A percentile compares a stretch with the other conserved stretches of the same genome.
Evolutionary conservation across 148 eudicot genomes (phyloP).

Genomic region (Camellia sinensis): DNA sequence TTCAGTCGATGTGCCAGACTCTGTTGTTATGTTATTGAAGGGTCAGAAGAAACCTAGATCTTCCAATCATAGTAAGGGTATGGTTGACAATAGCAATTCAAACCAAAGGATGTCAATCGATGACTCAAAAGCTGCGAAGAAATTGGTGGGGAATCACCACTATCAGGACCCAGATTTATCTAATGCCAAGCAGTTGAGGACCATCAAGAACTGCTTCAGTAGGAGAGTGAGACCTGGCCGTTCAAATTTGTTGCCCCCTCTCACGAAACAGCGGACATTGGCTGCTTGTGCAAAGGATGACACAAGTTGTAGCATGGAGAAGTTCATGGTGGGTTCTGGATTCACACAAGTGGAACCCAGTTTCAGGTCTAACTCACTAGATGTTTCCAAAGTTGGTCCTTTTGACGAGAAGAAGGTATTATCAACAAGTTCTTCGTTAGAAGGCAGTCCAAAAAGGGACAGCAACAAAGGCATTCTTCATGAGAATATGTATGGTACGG

Average conservation of each 20-base stretch:
- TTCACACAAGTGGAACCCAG: not conserved
- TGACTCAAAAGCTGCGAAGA: constrained; percentile 10
- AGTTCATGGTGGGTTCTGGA: not conserved
- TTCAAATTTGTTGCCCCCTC: not conserved
- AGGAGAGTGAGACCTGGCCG: not conserved
- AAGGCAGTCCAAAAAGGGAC: constrained; percentile 18
- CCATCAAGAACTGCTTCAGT: constrained; percentile 2
- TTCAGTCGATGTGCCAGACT: not conserved
- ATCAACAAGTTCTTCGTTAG: not conserved
- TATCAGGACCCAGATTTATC: constrained; percentile 17
- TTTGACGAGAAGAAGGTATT: constrained; percentile 15
- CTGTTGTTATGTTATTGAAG: constrained; percentile 20
- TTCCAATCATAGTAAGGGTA: constrained; percentile 9
- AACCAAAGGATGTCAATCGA: constrained; percentile 10
- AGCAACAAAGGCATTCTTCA: not conserved
- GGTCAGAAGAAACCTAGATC: not conserved
- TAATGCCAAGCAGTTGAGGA: constrained; percentile 21
- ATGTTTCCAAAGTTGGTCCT: constrained; percentile 24
- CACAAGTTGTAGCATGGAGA: not conserved
- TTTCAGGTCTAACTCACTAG: constrained; percentile 32
- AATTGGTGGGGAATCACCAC: not conserved
- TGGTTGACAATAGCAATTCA: constrained; percentile 5
- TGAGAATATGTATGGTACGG: constrained; percentile 2
- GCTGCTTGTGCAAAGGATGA: constrained; percentile 13
- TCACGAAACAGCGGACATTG: constrained; percentile 17